Evolutionary conservation across 2,329 filamentous ascomycete species (phyloP), one percentile per base, ranked within the genome.

Genomic region (Capronia epimyces): DNA sequence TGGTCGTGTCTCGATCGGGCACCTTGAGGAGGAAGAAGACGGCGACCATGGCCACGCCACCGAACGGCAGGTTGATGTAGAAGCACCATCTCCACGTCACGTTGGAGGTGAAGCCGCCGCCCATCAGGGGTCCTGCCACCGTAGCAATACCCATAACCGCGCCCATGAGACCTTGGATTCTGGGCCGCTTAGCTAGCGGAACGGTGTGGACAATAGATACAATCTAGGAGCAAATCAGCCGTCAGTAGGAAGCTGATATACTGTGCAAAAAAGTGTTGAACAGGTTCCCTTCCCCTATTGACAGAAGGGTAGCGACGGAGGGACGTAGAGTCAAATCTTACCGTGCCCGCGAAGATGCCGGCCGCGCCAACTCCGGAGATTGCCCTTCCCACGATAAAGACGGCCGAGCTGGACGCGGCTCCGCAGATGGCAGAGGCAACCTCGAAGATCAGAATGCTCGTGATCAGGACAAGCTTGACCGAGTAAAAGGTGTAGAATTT

Each of bases 61-160:
- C 65, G 2, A 80, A 69, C 0, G 76, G 77, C 1, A 80, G 64
- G 55, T 80, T 79, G 62, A 79, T 77, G 50, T 73, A 76, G 64
- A 75, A 75, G 34, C 34, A 37, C 34, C 34, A 37, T 37, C 34
- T 61, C 67, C 66, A 68, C 12, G 58, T 60, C 9, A 70, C 52
- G 6, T 65, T 48, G 15, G 67, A 62, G 1, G 67, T 69, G 21
- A 71, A 67, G 0, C 58, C 63, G 15, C 71, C 71, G n/a, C 74
- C 74, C 49, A 76, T 63, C 52, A 75, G 53, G 1, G 71, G 71
- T 3, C 69, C 71, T 7, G 63, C 46, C 3, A 70, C 68, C 3
- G 68, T 70, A 1, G 69, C 62, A 10, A 76, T 57, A 1, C 65
- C 67, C 56, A 68, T 69, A 2, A 64, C 56, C 1, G 61, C 63